phyloP scores from a whole-genome alignment of 208 protist genomes.

The Wallacemonas sp. region DNA sequence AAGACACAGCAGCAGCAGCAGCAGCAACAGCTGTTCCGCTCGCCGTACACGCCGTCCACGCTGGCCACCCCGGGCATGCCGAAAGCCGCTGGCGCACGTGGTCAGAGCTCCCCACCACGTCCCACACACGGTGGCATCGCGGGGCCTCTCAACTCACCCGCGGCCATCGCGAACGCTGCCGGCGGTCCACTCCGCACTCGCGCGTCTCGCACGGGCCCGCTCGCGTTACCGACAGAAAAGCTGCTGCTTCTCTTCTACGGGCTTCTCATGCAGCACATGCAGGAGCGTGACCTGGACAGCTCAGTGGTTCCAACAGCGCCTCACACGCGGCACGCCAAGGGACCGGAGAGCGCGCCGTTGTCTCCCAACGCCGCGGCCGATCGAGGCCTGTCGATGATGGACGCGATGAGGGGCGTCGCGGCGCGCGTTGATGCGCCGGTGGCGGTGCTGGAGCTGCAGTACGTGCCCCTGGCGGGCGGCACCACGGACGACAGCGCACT shows the following conservation, averaged over 20 bases:
- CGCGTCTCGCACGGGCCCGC: constrained; percentile 8
- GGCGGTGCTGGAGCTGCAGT: constrained; percentile 61
- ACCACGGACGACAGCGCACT: constrained; percentile 4
- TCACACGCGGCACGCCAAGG: not conserved
- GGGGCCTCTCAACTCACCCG: too few species aligned
- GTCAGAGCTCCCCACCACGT: constrained; percentile 8
- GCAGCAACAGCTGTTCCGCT: not conserved
- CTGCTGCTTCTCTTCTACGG: constrained; percentile 53
- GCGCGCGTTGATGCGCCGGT: constrained; percentile 23
- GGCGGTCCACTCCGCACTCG: not conserved
- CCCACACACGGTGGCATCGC: too few species aligned
- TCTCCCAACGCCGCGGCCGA: too few species aligned
- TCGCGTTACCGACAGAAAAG: constrained; percentile 29
- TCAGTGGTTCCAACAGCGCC: not conserved
- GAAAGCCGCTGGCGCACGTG: not conserved
- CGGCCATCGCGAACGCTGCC: not conserved
- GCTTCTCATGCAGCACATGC: constrained; percentile 39
- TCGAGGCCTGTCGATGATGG: too few species aligned
- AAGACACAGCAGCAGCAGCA: constrained; percentile 12
- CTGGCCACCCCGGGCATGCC: not conserved
- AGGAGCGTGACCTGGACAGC: constrained; percentile 1
- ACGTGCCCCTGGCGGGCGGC: constrained; percentile 20
- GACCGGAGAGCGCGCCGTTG: too few species aligned
- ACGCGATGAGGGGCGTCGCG: not conserved
- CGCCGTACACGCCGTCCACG: not conserved